Base-by-base conservation (phyloP, 352 stramenopile genomes). In the Phytophthora pluvialis region DNA sequence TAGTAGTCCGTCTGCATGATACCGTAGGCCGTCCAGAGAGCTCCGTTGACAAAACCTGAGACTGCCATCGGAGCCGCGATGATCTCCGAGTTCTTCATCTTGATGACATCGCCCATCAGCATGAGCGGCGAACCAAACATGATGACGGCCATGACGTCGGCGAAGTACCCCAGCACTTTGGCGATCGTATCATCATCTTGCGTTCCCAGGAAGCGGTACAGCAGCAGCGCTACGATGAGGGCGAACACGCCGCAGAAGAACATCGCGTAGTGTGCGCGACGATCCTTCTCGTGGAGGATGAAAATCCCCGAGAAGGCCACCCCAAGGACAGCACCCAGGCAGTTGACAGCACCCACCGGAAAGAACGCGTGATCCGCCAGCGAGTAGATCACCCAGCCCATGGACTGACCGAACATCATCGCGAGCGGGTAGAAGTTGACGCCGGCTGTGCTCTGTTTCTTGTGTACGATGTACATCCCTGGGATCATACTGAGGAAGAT, bases 401-500 rank as follows among this genome's bases (percentile, higher is more conserved):
- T 68, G 35, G 49, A 72, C 40, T 75, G 67, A 4, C 53, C 60
- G 32, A 75, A 75, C 67, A 75, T 75, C 39, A 59, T 59, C 1
- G 61, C 48, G 15, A 75, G 60, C 13, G 67, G 67, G 44, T 71
- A 75, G 48, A 73, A 73, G 31, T 69, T 70, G 43, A 70, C 57
- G 44, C 25, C 18, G 7, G 18, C 10, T 13, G 60, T 73, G 13
- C 26, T 64, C 11, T 50, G 55, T 44, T 67, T 68, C 47, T 66
- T 65, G 66, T 70, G 60, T 7, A 75, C 52, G 5, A 3, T 28
- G 33, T 63, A 61, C 31, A 75, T 64, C 4, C 56, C 54, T 12
- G 67, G 67, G 53, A 69, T 68, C 67, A 72, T 72, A 18, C 67
- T 75, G 40, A 75, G n/a, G 44, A 76, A 73, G 32, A 76, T 67